Evolutionary conservation across 2,329 filamentous ascomycete species (phyloP).

Genomic region (Aureobasidium sp.): DNA sequence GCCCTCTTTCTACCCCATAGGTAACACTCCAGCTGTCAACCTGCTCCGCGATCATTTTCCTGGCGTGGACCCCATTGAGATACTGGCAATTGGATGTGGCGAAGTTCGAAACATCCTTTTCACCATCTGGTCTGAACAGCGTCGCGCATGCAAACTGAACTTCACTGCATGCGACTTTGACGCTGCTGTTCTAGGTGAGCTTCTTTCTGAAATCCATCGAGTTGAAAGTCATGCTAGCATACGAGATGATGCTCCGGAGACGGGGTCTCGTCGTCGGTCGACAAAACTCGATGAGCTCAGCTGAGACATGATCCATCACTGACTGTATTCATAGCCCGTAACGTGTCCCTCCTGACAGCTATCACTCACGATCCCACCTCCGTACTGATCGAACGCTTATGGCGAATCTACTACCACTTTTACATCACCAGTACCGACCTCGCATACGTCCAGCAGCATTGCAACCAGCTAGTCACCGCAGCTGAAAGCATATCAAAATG

Average conservation of each 20-base stretch:
- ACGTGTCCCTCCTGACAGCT: conserved; percentile 46
- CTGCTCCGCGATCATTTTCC: conserved; percentile 42
- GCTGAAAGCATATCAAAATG: conserved; percentile 30
- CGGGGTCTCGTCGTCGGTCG: too few relatives aligned
- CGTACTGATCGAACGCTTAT: conserved; percentile 24
- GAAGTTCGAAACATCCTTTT: conserved; percentile 51
- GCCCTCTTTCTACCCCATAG: conserved; percentile 32
- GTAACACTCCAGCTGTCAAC: conserved; percentile 46
- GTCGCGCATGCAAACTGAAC: conserved; percentile 21
- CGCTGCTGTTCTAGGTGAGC: conserved; percentile 42
- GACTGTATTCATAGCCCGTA: conserved; percentile 38
- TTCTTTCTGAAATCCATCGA: too few relatives aligned
- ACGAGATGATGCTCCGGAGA: too few relatives aligned
- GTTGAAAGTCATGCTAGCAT: too few relatives aligned
- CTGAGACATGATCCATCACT: neutral
- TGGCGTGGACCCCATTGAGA: conserved; percentile 38
- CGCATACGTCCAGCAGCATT: conserved; percentile 34
- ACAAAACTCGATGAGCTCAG: too few relatives aligned
- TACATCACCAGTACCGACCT: conserved; percentile 35
- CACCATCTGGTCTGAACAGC: conserved; percentile 40
- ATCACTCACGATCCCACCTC: conserved; percentile 34
- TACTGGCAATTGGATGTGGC: conserved; percentile 49
- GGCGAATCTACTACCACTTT: conserved; percentile 51
- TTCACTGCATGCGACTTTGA: conserved; percentile 49
- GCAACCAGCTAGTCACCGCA: conserved; percentile 35